Conservation (phyloP, 1,284 basidiomycete genomes). For the Trichosporon faecale region DNA sequence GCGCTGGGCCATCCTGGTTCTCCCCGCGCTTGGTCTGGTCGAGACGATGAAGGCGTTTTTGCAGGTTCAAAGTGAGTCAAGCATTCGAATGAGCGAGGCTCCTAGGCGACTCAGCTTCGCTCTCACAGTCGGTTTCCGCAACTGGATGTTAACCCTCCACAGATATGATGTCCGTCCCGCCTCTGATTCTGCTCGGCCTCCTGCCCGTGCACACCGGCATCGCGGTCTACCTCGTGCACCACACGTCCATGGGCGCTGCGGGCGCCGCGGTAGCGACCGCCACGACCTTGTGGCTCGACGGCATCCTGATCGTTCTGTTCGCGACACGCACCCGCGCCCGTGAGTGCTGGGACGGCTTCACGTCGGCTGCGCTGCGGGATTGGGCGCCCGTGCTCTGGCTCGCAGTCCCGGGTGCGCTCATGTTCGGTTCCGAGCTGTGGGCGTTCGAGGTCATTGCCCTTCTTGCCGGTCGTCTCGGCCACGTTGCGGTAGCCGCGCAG, state of each 20-base stretch:
- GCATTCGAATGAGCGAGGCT: too few relatives aligned
- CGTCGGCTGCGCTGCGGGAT: conserved; percentile 21
- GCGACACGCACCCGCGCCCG: conserved; percentile 25
- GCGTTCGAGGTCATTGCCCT: conserved; percentile 36
- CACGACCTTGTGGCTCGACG: conserved; percentile 25
- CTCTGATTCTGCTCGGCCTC: conserved; percentile 30
- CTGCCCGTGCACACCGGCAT: conserved; percentile 32
- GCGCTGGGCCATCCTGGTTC: conserved; percentile 18
- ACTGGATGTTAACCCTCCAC: not conserved
- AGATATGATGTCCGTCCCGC: conserved; percentile 31
- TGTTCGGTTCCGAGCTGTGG: conserved; percentile 36
- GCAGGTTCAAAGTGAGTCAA: conserved; percentile 30
- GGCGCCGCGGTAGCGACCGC: conserved; percentile 31
- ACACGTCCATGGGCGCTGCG: conserved; percentile 27
- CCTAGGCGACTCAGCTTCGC: too few relatives aligned
- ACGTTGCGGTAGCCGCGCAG: conserved; percentile 34
- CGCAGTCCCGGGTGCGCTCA: conserved; percentile 31
- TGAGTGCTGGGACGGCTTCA: conserved; percentile 36
- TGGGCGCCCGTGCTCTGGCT: conserved; percentile 29
- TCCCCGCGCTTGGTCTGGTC: conserved; percentile 30
- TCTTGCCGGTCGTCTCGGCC: conserved; percentile 34
- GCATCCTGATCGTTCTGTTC: conserved; percentile 26
- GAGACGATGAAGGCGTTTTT: conserved; percentile 35
- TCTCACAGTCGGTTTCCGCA: not conserved
- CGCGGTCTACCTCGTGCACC: conserved; percentile 29